These are phyloP conservation scores for Capronia coronata DNA, from an alignment of 2,329 filamentous ascomycete species.

Conservation along the genomic window DNA sequence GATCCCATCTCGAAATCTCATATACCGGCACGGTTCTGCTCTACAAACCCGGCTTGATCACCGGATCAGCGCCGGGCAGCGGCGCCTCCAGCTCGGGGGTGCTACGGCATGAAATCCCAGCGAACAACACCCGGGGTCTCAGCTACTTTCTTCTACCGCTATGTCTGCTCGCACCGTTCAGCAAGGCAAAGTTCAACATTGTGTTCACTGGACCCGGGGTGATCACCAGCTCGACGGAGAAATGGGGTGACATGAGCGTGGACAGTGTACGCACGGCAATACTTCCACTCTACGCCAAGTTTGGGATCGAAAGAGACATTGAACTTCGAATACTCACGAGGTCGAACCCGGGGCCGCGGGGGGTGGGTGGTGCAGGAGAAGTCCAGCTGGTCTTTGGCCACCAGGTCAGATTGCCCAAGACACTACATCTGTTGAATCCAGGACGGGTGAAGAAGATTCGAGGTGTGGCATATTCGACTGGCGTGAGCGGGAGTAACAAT, in stretches of 20 bases:
- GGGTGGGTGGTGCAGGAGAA: slow-evolving; percentile 75
- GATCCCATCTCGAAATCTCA: slow-evolving; percentile 88
- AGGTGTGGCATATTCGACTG: slow-evolving; percentile 88
- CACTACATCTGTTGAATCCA: slow-evolving; percentile 76
- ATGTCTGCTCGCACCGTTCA: slow-evolving; percentile 85
- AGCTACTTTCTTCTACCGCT: slow-evolving; percentile 89
- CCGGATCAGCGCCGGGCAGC: slow-evolving; percentile 69
- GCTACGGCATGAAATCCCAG: slow-evolving; percentile 72
- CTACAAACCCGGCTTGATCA: slow-evolving; percentile 88
- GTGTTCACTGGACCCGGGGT: slow-evolving; percentile 85
- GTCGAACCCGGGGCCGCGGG: slow-evolving; percentile 68
- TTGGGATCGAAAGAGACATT: slow-evolving; percentile 80
- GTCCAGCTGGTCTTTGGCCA: slow-evolving; percentile 93
- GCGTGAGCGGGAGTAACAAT: slow-evolving; percentile 88
- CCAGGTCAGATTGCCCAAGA: slow-evolving; percentile 89
- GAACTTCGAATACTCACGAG: slow-evolving; percentile 76
- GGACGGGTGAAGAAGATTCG: slow-evolving; percentile 82
- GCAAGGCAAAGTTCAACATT: slow-evolving; percentile 84
- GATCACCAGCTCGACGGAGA: slow-evolving; percentile 77
- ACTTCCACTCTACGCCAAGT: slow-evolving; percentile 79
- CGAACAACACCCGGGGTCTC: slow-evolving; percentile 69
- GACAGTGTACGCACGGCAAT: slow-evolving; percentile 92
- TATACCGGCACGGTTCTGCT: slow-evolving; percentile 91
- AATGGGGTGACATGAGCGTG: slow-evolving; percentile 72
- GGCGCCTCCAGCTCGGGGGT: slow-evolving; percentile 66